These are phyloP conservation scores for Aspergillus pseudoterreus DNA, from an alignment of 2,329 filamentous ascomycete species.

Conservation along the genomic window DNA sequence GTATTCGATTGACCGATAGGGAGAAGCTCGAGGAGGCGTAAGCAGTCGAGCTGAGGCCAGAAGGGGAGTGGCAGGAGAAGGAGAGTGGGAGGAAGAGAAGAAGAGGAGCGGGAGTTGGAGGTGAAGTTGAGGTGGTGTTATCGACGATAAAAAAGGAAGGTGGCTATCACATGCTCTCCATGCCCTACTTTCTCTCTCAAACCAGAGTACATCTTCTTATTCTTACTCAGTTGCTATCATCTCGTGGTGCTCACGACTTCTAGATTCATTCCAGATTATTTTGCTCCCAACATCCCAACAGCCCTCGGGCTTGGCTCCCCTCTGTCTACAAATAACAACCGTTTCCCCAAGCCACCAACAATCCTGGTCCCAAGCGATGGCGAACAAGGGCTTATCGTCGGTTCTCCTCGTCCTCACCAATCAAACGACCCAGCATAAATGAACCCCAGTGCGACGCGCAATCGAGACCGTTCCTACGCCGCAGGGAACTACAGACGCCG, in stretches of 20 bases:
- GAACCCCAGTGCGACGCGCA: background rate
- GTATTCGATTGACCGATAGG: background rate
- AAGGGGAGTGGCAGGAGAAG: background rate
- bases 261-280: too few species aligned
- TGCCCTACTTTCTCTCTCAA: background rate
- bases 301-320: too few species aligned
- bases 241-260: too few species aligned
- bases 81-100: background rate
- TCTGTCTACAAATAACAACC: too few species aligned
- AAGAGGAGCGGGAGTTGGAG: background rate
- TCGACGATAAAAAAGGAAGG: background rate
- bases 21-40: background rate
- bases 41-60: background rate
- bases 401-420: background rate
- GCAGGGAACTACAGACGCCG: conserved; percentile 1
- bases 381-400: background rate
- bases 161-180: background rate
- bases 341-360: too few species aligned
- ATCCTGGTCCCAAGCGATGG: too few species aligned
- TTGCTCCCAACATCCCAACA: background rate
- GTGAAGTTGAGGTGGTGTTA: background rate
- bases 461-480: background rate
- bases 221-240: too few species aligned
- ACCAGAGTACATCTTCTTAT: too few species aligned
- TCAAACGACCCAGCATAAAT: background rate